phyloP scores from a whole-genome alignment of 768 basidiomycete species.

The Boletellus sp. region DNA sequence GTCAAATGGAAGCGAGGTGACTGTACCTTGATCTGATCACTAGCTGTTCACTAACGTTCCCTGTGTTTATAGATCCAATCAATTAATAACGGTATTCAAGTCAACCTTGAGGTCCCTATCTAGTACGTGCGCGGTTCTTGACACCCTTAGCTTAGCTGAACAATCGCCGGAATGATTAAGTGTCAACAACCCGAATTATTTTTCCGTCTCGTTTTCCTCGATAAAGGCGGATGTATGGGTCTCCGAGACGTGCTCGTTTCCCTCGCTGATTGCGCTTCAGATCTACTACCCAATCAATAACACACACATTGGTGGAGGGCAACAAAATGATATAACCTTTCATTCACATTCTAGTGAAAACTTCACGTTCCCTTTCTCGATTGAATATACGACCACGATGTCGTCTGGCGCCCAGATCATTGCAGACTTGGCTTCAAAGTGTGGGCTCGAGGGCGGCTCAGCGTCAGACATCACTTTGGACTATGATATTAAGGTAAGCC shows the following conservation, averaged over 20 bases:
- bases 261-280: constrained; percentile 32
- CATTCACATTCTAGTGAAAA: constrained; percentile 53
- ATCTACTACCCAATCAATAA: constrained; percentile 74
- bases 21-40: constrained; percentile 10
- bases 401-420: constrained; percentile 56
- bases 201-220: constrained; percentile 60
- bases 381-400: constrained; percentile 53
- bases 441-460: constrained; percentile 47
- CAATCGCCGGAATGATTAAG: constrained; percentile 37
- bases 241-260: neutral
- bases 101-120: constrained; percentile 65
- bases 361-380: constrained; percentile 72
- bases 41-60: constrained; percentile 16
- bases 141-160: neutral
- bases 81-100: constrained; percentile 41
- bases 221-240: constrained; percentile 55
- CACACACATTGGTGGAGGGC: constrained; percentile 64
- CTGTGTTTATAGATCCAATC: constrained; percentile 35
- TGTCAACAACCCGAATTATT: constrained; percentile 80
- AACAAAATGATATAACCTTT: constrained; percentile 43
- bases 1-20: constrained; percentile 44
- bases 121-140: constrained; percentile 41
- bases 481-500: constrained; percentile 60
- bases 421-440: constrained; percentile 59
- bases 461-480: constrained; percentile 51